Evolutionary conservation across 176 grass and related monocot species (phyloP).

Genomic region (Phoenix roebelenii): DNA sequence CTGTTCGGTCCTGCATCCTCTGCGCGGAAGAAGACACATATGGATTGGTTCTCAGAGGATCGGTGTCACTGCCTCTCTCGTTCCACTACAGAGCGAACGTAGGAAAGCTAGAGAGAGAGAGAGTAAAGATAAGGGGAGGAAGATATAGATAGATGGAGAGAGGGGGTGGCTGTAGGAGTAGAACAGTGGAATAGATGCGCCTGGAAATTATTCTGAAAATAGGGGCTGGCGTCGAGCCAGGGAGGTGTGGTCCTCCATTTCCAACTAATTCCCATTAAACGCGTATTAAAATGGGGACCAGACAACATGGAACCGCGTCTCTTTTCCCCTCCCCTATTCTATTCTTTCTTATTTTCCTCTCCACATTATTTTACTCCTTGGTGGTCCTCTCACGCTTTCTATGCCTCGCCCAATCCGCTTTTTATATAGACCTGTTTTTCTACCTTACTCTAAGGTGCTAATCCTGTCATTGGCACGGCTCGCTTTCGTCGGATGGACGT

Average conservation of each 20-base stretch:
- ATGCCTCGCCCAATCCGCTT: neutral
- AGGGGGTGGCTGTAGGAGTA: no score
- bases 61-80: neutral
- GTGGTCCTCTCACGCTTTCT: neutral
- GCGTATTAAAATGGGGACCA: slow-evolving; percentile 48
- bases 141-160: no score
- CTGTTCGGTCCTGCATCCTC: neutral
- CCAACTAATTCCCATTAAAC: slow-evolving; percentile 92
- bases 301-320: slow-evolving; percentile 38
- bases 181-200: slow-evolving; percentile 36
- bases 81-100: no score
- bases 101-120: no score
- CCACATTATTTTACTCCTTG: neutral
- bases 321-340: slow-evolving; percentile 1
- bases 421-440: no score
- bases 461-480: no score
- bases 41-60: neutral
- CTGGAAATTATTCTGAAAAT: slow-evolving; percentile 67
- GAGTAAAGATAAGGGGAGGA: no score
- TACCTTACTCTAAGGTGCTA: no score
- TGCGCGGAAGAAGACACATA: neutral
- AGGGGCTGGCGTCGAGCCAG: slow-evolving; percentile 53
- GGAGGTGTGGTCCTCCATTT: slow-evolving; percentile 60
- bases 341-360: slow-evolving; percentile 4
- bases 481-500: no score